A percentile compares a stretch with the other conserved stretches of the same genome.
phyloP scores from a whole-genome alignment of 179 eudicot species.

The Nepenthes alata region DNA sequence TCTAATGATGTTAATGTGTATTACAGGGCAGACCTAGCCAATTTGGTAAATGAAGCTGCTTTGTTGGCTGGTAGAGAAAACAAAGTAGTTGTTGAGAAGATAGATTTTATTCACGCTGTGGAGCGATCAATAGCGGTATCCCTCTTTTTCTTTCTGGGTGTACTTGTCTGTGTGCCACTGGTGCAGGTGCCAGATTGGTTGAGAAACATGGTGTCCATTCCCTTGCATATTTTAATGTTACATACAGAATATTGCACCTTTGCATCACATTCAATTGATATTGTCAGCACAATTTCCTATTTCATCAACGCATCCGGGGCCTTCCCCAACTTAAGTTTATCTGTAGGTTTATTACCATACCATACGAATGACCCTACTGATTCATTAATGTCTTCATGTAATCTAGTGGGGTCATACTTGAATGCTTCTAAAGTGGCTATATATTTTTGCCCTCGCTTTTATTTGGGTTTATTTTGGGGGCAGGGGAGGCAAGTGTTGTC shows the following conservation, averaged over 20 bases:
- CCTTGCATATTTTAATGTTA: not conserved
- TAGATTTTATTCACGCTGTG: conserved; percentile 82
- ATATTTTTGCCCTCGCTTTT: no score
- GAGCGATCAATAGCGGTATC: conserved; percentile 88
- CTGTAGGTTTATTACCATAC: no score
- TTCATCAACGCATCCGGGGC: no score
- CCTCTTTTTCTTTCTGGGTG: conserved; percentile 1
- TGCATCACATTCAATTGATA: not conserved
- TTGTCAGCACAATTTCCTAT: no score
- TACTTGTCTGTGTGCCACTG: not conserved
- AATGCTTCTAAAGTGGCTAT: no score
- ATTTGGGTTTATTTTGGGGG: no score
- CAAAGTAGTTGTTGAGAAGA: conserved; percentile 65
- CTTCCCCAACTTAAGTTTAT: no score
- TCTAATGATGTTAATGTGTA: conserved; percentile 9
- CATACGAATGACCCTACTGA: no score
- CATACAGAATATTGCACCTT: not conserved
- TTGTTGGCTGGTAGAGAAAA: conserved; percentile 80
- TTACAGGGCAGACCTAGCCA: conserved; percentile 96
- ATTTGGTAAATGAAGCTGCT: conserved; percentile 97
- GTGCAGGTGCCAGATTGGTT: not conserved
- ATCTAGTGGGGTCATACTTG: no score
- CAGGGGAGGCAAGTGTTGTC: no score
- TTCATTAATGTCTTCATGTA: no score
- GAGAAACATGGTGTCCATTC: not conserved